These are phyloP conservation scores for Orbilia blumenaviensis DNA, from an alignment of 2,329 filamentous ascomycete genomes.

Conservation along the genomic window DNA sequence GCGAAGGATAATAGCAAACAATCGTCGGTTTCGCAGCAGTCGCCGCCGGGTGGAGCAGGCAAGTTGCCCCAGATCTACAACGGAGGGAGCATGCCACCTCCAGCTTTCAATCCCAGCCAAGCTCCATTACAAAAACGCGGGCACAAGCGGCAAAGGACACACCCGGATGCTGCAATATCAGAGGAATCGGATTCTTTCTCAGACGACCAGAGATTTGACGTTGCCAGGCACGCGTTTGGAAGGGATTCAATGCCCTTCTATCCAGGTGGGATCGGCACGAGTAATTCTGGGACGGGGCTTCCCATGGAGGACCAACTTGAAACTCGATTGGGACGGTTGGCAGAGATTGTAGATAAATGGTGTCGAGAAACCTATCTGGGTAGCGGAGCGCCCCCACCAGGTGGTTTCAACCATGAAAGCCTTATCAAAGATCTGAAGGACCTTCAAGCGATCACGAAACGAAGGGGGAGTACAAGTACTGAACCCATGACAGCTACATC, in stretches of 20 bases:
- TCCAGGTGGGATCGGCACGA: slow-evolving; percentile 28
- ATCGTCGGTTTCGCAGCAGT: slow-evolving; percentile 25
- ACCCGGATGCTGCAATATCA: slow-evolving; percentile 47
- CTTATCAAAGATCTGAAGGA: slow-evolving; percentile 49
- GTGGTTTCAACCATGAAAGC: slow-evolving; percentile 37
- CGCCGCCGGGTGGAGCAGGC: slow-evolving; percentile 20
- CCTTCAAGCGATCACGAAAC: slow-evolving; percentile 44
- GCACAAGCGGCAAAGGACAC: slow-evolving; percentile 53
- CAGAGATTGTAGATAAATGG: slow-evolving; percentile 57
- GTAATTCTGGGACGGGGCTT: slow-evolving; percentile 15
- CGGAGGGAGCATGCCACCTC: slow-evolving; percentile 44
- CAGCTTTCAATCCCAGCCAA: slow-evolving; percentile 35
- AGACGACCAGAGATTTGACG: slow-evolving; percentile 51
- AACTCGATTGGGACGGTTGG: slow-evolving; percentile 55
- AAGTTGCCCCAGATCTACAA: slow-evolving; percentile 1
- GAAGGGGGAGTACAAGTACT: slow-evolving; percentile 36
- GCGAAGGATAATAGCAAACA: slow-evolving; percentile 42
- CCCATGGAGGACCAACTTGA: slow-evolving; percentile 54
- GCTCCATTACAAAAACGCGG: slow-evolving; percentile 34
- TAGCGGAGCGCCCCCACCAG: slow-evolving; percentile 22
- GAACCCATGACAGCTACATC: slow-evolving; percentile 34
- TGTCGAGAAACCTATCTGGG: slow-evolving; percentile 56
- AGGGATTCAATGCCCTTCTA: slow-evolving; percentile 36
- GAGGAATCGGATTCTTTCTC: slow-evolving; percentile 54
- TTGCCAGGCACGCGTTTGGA: slow-evolving; percentile 41